A percentile compares a stretch with the other conserved stretches of the same genome.
phyloP scores from a whole-genome alignment of 2,329 filamentous ascomycete species.

The Hypoxylon sp. region DNA sequence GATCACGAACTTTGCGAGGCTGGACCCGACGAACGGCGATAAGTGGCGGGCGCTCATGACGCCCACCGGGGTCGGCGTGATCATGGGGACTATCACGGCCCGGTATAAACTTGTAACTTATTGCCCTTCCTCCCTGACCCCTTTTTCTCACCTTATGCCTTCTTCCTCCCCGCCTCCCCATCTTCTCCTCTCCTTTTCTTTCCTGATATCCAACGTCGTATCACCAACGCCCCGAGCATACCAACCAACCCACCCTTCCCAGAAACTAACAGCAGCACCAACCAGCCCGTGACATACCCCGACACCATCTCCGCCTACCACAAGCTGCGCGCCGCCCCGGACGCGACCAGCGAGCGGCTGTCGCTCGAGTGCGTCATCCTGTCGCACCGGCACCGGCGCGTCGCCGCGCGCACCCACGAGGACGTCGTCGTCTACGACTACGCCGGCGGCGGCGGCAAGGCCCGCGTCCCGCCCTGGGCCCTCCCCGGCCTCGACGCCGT shows the following conservation, averaged over 20 bases:
- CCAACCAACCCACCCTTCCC: no score
- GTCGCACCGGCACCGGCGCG: constrained; percentile 76
- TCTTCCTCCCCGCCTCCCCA: neutral
- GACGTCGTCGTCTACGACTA: constrained; percentile 85
- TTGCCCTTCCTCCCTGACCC: no score
- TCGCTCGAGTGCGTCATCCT: constrained; percentile 70
- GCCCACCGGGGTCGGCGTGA: constrained; percentile 72
- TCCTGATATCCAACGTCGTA: neutral
- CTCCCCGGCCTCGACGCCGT: constrained; percentile 65
- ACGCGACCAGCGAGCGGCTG: constrained; percentile 57
- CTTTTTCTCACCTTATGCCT: constrained; percentile 47
- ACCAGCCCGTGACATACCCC: constrained; percentile 82
- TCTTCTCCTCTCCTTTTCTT: constrained; percentile 9
- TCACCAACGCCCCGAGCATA: no score
- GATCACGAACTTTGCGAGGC: constrained; percentile 72
- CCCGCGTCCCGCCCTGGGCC: constrained; percentile 66
- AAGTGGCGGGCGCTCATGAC: constrained; percentile 76
- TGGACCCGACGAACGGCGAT: constrained; percentile 66
- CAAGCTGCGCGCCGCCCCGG: constrained; percentile 68
- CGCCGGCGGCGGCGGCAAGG: constrained; percentile 61
- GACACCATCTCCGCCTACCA: constrained; percentile 86
- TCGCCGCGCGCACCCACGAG: constrained; percentile 78
- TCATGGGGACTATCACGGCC: constrained; percentile 79
- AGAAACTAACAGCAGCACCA: no score
- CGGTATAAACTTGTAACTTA: constrained; percentile 88